Evolutionary conservation across 352 stramenopile species (phyloP), one percentile per base, ranked within the genome.

Genomic region (Aphanomyces invadans): DNA sequence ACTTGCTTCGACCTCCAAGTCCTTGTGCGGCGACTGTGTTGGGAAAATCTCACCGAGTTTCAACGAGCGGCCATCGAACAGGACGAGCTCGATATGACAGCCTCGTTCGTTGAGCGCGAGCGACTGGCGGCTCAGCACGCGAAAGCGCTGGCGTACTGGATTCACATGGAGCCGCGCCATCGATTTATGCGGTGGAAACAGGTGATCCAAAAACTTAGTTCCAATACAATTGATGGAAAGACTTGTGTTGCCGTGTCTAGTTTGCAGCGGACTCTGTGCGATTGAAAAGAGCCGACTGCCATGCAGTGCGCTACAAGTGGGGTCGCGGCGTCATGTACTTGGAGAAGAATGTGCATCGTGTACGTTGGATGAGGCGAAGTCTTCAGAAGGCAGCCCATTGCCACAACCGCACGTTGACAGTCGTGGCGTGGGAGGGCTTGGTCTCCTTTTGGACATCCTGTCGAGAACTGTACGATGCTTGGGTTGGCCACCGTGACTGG

Each of bases 91-190:
- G 46, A 54, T n/a, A 54, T 54, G 46, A 54, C 46, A 11, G 46
- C 46, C 10, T 10, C 46, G 46, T 54, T 54, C 26, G 59, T 66
- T 29, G 59, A 66, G 33, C 59, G 44, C 11, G 59, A 66, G 25
- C 38, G 31, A 45, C 36, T 39, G 5, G 38, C 38, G 3, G 44
- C 57, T 12, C 59, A 38, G 11, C 59, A 53, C 3, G 15, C 26
- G 11, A 62, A 32, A 29, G 59, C 59, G 5, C 10, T 59, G 25
- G 15, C 28, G 19, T 60, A 25, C 25, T 66, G 59, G 59, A 54
- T 54, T 25, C 46, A 54, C 46, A 54, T 25, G 26, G 46, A 54
- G 46, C 46, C 46, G 11, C 46, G 46, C 1, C n/a, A 21, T 31
- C 46, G 46, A 21, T 54, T 54, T 54, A 29, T 25, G n/a, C 46